Base-by-base conservation (phyloP, 2,329 filamentous ascomycete genomes). In the Chalaropsis thielavioides region DNA sequence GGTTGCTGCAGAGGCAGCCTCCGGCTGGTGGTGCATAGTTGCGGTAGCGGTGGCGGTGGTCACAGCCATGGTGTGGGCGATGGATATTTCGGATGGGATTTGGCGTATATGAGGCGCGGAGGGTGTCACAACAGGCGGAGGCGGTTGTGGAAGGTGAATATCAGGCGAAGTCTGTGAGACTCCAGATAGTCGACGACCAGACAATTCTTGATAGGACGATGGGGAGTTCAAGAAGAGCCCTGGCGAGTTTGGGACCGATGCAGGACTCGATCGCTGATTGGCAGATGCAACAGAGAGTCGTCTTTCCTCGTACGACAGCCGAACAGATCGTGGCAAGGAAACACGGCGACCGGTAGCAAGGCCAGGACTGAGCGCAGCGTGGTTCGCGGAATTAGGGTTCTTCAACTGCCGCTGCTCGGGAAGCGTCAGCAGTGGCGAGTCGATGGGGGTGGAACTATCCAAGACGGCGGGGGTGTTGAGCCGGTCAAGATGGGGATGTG, bases 231-330 rank as follows among this genome's bases (percentile, higher is more conserved):
- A 2, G 27, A 54, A 51, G 49, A 54, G 35, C 24, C 24, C 63
- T 27, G 63, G 56, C 27, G 58, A 61, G 35, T 22, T 40, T 10
- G 63, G 31, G 3, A n/a, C 22, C 7, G 51, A 35, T 56, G 17
- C 51, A 51, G 8, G 58, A 41, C 24, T 35, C 35, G 8, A 49
- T 13, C 40, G 54, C 19, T 38, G 61, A 19, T 27, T 22, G 10
- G 31, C 61, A 7, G 61, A 63, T 41, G 31, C 27, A 6, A 44
- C 41, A 17, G 43, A 59, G n/a, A 27, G 41, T 2, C 61, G 61
- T 69, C 79, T 79, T 64, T 76, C 77, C 74, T 83, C 81, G 76
- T 79, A 78, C 3, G 81, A 83, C 54, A 78, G 76, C 54, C 80
- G 78, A 40, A 84, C 71, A 22, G 81, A 81, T 13, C 72, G 74